Evolutionary conservation across 768 basidiomycete genomes (phyloP).

Genomic region (Lentinula detonsa): DNA sequence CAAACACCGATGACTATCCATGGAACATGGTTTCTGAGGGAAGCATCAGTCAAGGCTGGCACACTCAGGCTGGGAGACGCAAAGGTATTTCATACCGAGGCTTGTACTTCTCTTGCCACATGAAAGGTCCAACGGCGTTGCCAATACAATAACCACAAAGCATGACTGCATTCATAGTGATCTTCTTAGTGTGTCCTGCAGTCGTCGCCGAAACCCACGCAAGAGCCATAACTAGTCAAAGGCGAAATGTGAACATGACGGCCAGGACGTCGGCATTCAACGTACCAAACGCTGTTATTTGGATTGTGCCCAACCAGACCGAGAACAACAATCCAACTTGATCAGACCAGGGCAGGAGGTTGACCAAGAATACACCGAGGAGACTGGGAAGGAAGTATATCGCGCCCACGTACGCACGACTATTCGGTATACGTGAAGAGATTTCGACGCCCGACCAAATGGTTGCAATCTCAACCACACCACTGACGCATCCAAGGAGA

Average conservation of each 20-base stretch:
- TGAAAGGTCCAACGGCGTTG: conserved; percentile 60
- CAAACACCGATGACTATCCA: conserved; percentile 74
- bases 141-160: conserved; percentile 61
- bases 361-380: conserved; percentile 55
- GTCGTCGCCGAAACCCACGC: conserved; percentile 64
- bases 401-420: conserved; percentile 54
- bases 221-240: conserved; percentile 36
- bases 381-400: conserved; percentile 62
- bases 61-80: not conserved
- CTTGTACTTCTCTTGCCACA: conserved; percentile 67
- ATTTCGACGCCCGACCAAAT: conserved; percentile 62
- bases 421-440: conserved; percentile 49
- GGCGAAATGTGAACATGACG: conserved; percentile 17
- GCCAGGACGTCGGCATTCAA: conserved; percentile 19
- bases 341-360: conserved; percentile 58
- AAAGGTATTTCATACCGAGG: conserved; percentile 57
- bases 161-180: conserved; percentile 72
- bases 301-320: conserved; percentile 46
- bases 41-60: conserved; percentile 53
- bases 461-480: conserved; percentile 56
- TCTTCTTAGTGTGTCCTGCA: conserved; percentile 66
- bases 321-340: conserved; percentile 60
- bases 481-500: conserved; percentile 61
- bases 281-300: conserved; percentile 47
- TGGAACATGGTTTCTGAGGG: conserved; percentile 57